phyloP scores from a whole-genome alignment of 441 rosid species.

The Viola pubescens region DNA sequence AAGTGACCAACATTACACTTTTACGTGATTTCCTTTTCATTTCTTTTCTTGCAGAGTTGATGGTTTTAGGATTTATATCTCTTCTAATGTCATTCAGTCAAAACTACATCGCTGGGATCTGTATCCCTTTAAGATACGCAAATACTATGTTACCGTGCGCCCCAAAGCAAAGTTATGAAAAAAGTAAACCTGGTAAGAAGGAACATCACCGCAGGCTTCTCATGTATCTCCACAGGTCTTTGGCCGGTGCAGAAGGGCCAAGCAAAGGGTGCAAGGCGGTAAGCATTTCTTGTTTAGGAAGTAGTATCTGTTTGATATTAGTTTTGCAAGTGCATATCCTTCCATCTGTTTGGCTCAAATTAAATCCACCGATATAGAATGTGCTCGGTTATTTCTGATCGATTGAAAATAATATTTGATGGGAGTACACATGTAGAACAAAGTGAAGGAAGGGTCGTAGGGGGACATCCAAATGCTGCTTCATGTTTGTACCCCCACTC shows the following conservation, averaged over 20 bases:
- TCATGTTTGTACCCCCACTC: too few species aligned
- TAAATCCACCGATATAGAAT: too few species aligned
- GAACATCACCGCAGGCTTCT: slow-evolving; percentile 40
- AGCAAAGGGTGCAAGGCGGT: slow-evolving; percentile 28
- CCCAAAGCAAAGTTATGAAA: neutral
- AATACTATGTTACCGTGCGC: slow-evolving; percentile 79
- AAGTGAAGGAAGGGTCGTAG: too few species aligned
- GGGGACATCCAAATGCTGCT: too few species aligned
- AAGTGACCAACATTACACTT: neutral
- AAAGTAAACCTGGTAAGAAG: neutral
- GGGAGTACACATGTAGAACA: too few species aligned
- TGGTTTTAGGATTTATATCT: slow-evolving; percentile 96
- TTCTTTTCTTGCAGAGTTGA: slow-evolving; percentile 52
- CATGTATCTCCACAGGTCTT: slow-evolving; percentile 42
- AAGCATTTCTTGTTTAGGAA: slow-evolving; percentile 7
- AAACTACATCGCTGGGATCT: slow-evolving; percentile 53
- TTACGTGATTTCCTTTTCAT: slow-evolving; percentile 1
- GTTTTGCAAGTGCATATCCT: too few species aligned
- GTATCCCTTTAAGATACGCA: slow-evolving; percentile 43
- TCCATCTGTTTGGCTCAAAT: too few species aligned
- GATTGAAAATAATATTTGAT: too few species aligned
- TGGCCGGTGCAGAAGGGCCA: slow-evolving; percentile 23
- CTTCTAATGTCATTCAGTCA: slow-evolving; percentile 72
- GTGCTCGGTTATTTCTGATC: too few species aligned
- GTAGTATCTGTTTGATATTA: neutral